A percentile compares a stretch with the other conserved stretches of the same genome.
phyloP scores from a whole-genome alignment of 2,329 filamentous ascomycete species.

The Periconia sp. region DNA sequence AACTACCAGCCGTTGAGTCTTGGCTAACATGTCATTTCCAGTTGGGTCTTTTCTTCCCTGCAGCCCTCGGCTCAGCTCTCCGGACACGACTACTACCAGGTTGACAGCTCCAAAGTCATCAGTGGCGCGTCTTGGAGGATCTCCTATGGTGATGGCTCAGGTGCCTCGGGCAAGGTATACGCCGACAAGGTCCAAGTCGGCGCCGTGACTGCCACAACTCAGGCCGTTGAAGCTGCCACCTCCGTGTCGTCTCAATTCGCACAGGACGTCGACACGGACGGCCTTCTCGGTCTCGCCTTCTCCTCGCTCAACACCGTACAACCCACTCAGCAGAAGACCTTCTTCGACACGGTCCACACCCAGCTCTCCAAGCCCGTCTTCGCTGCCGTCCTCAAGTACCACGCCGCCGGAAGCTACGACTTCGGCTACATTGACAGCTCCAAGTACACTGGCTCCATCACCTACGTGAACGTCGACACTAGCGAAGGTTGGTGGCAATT shows the following conservation, averaged over 20 bases:
- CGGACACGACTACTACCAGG: slow-evolving; percentile 62
- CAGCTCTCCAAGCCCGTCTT: slow-evolving; percentile 58
- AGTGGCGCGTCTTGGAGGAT: slow-evolving; percentile 60
- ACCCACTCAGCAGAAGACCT: slow-evolving; percentile 56
- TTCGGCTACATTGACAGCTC: slow-evolving; percentile 61
- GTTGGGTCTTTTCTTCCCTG: slow-evolving; percentile 68
- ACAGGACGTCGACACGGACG: slow-evolving; percentile 57
- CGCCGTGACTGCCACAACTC: slow-evolving; percentile 58
- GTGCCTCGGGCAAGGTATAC: slow-evolving; percentile 66
- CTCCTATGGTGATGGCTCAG: slow-evolving; percentile 66
- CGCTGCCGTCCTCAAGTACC: slow-evolving; percentile 59
- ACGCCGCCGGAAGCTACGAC: slow-evolving; percentile 53
- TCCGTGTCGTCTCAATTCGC: slow-evolving; percentile 58
- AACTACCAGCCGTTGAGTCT: neutral
- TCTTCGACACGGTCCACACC: slow-evolving; percentile 61
- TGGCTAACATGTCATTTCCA: slow-evolving; percentile 31
- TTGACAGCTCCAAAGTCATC: slow-evolving; percentile 49
- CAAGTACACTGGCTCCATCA: slow-evolving; percentile 61
- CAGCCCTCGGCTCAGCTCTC: slow-evolving; percentile 53
- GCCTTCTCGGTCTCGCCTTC: slow-evolving; percentile 63
- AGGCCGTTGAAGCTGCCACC: slow-evolving; percentile 67
- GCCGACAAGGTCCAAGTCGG: slow-evolving; percentile 66
- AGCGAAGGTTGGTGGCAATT: slow-evolving; percentile 67
- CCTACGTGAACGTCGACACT: slow-evolving; percentile 58
- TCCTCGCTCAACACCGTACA: slow-evolving; percentile 60